These are phyloP conservation scores for Phytophthora foliorum DNA, from an alignment of 352 stramenopile genomes.

Conservation along the genomic window DNA sequence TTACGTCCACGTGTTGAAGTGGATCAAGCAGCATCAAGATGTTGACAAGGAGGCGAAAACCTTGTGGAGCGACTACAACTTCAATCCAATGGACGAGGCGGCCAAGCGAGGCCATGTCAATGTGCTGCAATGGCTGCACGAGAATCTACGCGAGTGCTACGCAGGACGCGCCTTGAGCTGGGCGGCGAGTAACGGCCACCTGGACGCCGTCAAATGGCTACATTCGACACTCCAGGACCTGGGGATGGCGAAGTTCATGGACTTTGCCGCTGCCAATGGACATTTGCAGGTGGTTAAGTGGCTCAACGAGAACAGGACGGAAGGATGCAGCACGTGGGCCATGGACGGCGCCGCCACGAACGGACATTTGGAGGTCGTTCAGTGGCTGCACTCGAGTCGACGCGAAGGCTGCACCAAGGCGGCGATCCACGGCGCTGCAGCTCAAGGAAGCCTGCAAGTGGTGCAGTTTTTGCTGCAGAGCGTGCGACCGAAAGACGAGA, in stretches of 20 bases:
- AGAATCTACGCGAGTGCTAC: conserved; percentile 16
- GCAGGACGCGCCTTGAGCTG: conserved; percentile 30
- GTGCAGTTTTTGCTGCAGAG: conserved; percentile 35
- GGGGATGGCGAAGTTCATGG: conserved; percentile 10
- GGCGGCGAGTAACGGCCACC: conserved; percentile 28
- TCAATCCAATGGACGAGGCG: conserved; percentile 37
- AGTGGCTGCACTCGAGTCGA: conserved; percentile 31
- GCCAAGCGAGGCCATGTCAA: conserved; percentile 28
- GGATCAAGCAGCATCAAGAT: conserved; percentile 18
- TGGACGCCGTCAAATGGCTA: conserved; percentile 39
- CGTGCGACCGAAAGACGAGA: conserved; percentile 5
- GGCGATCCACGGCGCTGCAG: conserved; percentile 32
- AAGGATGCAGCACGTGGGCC: conserved; percentile 32
- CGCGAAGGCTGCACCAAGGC: conserved; percentile 33
- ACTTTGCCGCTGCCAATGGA: conserved; percentile 31
- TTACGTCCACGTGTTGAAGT: conserved; percentile 33
- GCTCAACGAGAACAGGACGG: conserved; percentile 19
- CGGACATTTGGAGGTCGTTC: conserved; percentile 36
- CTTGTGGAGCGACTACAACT: conserved; percentile 37
- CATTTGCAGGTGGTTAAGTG: conserved; percentile 30
- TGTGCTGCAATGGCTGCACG: conserved; percentile 33
- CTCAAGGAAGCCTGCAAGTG: conserved; percentile 24
- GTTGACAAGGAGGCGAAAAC: conserved; percentile 3
- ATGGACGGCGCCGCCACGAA: conserved; percentile 38
- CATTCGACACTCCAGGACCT: conserved; percentile 26